phyloP scores from a whole-genome alignment of 192 early-diverging fungal species.

The Coemansia sp. region DNA sequence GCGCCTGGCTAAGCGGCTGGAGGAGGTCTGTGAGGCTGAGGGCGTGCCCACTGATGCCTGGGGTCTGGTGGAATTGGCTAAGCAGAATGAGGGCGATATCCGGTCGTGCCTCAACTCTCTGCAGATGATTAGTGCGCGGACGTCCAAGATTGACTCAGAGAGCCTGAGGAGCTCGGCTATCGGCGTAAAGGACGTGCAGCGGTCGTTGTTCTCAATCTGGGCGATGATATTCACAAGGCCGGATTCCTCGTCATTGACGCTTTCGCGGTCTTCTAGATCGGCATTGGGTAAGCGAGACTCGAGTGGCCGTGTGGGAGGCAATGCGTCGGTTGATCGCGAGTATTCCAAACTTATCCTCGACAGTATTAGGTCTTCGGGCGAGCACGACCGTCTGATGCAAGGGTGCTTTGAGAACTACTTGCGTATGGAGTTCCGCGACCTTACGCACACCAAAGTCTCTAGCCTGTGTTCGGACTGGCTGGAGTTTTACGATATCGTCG shows the following conservation, averaged over 20 bases:
- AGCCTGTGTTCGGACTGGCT: constrained; percentile 73
- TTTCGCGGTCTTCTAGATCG: constrained; percentile 8
- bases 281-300: constrained; percentile 16
- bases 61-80: constrained; percentile 73
- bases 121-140: constrained; percentile 57
- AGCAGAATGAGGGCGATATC: constrained; percentile 84
- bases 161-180: constrained; percentile 53
- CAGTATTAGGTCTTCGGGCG: constrained; percentile 63
- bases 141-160: constrained; percentile 49
- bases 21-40: constrained; percentile 80
- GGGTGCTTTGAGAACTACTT: constrained; percentile 94
- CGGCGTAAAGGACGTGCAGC: constrained; percentile 81
- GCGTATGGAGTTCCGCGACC: constrained; percentile 76
- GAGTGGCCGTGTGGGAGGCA: neutral
- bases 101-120: constrained; percentile 87
- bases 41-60: constrained; percentile 73
- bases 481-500: constrained; percentile 77
- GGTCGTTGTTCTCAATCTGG: constrained; percentile 82
- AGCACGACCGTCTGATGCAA: constrained; percentile 85
- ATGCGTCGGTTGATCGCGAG: constrained; percentile 12
- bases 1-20: constrained; percentile 73
- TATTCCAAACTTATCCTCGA: constrained; percentile 50
- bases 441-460: constrained; percentile 67
- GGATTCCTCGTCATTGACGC: constrained; percentile 17
- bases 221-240: constrained; percentile 73